A percentile compares a stretch with the other conserved stretches of the same genome.
These are phyloP conservation scores for Entomortierella chlamydospora DNA, from an alignment of 192 early-diverging fungal genomes.

Conservation along the genomic window DNA sequence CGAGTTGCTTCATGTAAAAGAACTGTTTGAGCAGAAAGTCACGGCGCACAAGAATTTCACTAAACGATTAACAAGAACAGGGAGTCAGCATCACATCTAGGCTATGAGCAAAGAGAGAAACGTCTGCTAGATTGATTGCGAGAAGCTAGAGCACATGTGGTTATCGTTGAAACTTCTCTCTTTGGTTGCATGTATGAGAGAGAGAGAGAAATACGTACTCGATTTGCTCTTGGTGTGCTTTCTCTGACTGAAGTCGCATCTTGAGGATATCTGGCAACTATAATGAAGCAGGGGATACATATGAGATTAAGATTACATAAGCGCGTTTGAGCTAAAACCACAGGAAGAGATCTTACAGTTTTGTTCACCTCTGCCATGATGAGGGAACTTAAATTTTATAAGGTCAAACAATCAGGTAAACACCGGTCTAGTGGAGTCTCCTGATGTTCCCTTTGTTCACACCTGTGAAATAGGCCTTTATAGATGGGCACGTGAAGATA, in stretches of 20 bases:
- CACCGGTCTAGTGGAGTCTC: constrained; percentile 19
- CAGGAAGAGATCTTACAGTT: constrained; percentile 27
- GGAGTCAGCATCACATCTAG: background rate
- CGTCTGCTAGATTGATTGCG: too few relatives aligned
- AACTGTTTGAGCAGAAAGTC: constrained; percentile 50
- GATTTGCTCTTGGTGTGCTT: constrained; percentile 47
- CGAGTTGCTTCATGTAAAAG: constrained; percentile 53
- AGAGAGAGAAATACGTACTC: constrained; percentile 20
- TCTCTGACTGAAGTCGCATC: constrained; percentile 52
- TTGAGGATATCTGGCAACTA: constrained; percentile 52
- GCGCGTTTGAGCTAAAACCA: background rate
- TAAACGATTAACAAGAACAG: background rate
- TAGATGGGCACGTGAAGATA: background rate
- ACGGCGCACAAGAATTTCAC: constrained; percentile 47
- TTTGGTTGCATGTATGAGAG: too few relatives aligned
- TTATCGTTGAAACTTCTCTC: too few relatives aligned
- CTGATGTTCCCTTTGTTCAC: constrained; percentile 17
- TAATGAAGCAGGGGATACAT: background rate
- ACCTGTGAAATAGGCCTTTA: background rate
- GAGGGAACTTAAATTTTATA: constrained; percentile 30
- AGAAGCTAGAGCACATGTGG: too few relatives aligned
- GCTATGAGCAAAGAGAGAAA: background rate
- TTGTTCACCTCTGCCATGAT: constrained; percentile 54
- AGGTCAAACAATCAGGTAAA: constrained; percentile 41
- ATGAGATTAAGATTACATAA: background rate